Evolutionary conservation across 2,329 filamentous ascomycete species (phyloP).

Genomic region (Beauveria varroae): DNA sequence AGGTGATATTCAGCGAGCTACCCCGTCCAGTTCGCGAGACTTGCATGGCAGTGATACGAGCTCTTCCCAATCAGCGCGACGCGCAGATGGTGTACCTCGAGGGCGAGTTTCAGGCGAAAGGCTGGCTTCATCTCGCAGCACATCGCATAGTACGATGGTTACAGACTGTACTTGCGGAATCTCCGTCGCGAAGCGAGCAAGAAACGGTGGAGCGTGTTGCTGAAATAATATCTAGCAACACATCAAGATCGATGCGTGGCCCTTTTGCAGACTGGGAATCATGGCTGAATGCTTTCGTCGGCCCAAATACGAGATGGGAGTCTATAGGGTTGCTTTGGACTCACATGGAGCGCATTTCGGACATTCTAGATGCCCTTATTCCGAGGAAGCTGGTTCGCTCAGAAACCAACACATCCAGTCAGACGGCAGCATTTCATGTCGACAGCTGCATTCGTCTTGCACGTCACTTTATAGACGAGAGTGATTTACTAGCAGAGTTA

Average conservation of each 20-base stretch:
- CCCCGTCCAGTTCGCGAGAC: constrained; percentile 26
- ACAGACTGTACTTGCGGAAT: constrained; percentile 21
- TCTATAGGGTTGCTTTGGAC: constrained; percentile 30
- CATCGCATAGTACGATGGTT: constrained; percentile 25
- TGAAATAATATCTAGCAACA: constrained; percentile 30
- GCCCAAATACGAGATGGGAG: constrained; percentile 35
- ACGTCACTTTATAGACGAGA: constrained; percentile 5
- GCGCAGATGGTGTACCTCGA: constrained; percentile 17
- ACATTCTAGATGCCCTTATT: background rate
- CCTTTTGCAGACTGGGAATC: constrained; percentile 23
- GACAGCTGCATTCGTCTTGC: constrained; percentile 6
- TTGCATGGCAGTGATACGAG: constrained; percentile 30
- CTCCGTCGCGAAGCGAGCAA: background rate
- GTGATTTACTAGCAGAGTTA: constrained; percentile 5
- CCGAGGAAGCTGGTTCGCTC: constrained; percentile 4
- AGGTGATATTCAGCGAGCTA: constrained; percentile 13
- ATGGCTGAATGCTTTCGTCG: constrained; percentile 33
- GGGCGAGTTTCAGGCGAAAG: constrained; percentile 18
- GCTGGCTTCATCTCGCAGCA: constrained; percentile 26
- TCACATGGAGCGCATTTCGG: constrained; percentile 5
- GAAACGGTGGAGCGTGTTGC: constrained; percentile 28
- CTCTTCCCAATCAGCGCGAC: constrained; percentile 23
- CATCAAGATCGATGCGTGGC: constrained; percentile 27
- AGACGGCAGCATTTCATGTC: background rate
- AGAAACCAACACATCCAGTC: background rate